A percentile compares a stretch with the other conserved stretches of the same genome.
Conservation (phyloP, 1,284 basidiomycete genomes). For the Cystobasidium slooffiae region DNA sequence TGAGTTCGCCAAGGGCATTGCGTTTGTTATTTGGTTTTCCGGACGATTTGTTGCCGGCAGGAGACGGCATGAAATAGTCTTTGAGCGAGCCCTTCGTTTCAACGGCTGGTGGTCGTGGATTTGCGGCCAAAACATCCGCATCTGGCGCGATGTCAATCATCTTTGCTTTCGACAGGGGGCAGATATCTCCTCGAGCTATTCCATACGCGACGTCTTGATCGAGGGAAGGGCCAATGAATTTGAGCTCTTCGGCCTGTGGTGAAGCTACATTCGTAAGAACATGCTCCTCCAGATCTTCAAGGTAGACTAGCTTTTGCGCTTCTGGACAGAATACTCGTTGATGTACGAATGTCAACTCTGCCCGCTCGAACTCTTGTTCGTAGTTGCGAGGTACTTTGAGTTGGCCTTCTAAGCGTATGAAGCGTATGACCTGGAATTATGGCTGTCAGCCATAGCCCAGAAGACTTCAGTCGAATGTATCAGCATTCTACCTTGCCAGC, state of each 20-base stretch:
- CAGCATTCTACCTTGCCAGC: conserved; percentile 69
- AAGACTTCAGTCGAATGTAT: neutral
- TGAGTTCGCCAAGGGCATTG: conserved; percentile 9
- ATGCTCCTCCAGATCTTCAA: conserved; percentile 64
- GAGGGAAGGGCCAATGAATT: conserved; percentile 58
- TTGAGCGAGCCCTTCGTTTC: conserved; percentile 17
- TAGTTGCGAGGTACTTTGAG: conserved; percentile 79
- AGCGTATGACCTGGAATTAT: conserved; percentile 62
- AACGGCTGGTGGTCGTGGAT: neutral
- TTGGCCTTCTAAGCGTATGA: conserved; percentile 80
- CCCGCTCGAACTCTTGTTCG: conserved; percentile 66
- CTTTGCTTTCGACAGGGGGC: conserved; percentile 72
- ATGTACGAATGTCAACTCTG: conserved; percentile 91
- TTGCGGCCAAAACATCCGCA: conserved; percentile 61
- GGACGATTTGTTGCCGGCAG: neutral
- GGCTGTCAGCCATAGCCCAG: too few relatives aligned
- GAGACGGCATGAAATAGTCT: conserved; percentile 25
- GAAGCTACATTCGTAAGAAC: neutral
- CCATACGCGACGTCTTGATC: conserved; percentile 59
- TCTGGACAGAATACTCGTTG: conserved; percentile 89
- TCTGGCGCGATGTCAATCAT: conserved; percentile 80
- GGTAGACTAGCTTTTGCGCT: conserved; percentile 68
- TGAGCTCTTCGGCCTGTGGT: conserved; percentile 33
- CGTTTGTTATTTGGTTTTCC: neutral
- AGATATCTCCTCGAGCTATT: conserved; percentile 74